Base-by-base conservation (phyloP, 1,284 basidiomycete genomes). In the Grifola frondosa region DNA sequence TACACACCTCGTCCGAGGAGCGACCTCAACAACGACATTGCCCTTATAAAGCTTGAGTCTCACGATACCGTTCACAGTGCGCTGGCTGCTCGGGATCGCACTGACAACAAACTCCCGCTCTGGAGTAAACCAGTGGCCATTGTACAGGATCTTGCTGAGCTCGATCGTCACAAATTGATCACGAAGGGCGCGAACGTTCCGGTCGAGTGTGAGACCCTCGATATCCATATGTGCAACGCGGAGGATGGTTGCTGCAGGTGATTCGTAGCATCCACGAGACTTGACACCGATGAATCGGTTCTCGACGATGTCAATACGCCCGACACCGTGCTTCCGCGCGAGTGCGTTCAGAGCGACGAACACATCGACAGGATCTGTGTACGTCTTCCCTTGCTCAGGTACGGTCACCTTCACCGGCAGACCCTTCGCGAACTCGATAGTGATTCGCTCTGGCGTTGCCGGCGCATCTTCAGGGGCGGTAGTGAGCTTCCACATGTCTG, bases 401-500 rank as follows among this genome's bases (percentile, higher is more conserved):
- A 81, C 75, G 48, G 74, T 75, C 52, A 97, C 84, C 64, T 90
- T 90, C 58, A 84, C 77, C 29, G 94, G 96, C 28, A 98, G 74
- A 58, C 95, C 96, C 52, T 75, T 75, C 62, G 80, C 77, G 71
- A 97, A 99, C 62, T 91, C 89, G 65, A 96, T 87, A 40, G 77
- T 62, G 64, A 99, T 82, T 36, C 76, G 78, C 63, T 98, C 91
- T 23, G 94, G 89, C 6, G 75, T 77, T 33, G 77, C 69, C 13
- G 96, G 94, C 4, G 96, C 93, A 44, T 85, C 69, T 62, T 93
- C 85, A 40, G 92, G 88, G 24, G 88, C 79, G 52, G 79, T 77
- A 51, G 93, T 98, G 56, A 99, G 84, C 70, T 97, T 98, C 96
- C 97, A 99, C 96, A 99, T 99, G 75, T 99, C 96, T n/a, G 70